Evolutionary conservation across 2,329 filamentous ascomycete species (phyloP).

Genomic region (Penicillium hordei): DNA sequence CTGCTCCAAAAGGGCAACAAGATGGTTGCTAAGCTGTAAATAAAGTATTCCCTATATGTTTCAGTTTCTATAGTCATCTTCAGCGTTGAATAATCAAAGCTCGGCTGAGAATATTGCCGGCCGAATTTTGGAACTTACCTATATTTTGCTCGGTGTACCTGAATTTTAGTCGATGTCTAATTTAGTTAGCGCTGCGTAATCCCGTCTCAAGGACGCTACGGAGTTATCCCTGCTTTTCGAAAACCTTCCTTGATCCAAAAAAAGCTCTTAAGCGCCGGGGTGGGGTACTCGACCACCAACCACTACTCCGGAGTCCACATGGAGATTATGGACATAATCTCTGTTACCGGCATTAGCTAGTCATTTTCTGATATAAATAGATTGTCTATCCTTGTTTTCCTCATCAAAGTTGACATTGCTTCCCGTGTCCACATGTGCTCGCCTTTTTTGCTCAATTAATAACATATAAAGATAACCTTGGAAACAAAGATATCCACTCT

Average conservation of each 20-base stretch:
- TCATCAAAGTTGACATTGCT: neutral
- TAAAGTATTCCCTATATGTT: constrained; percentile 6
- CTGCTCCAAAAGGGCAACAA: constrained; percentile 68
- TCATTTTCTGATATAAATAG: neutral
- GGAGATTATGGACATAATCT: neutral
- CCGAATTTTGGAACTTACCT: neutral
- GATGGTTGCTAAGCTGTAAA: constrained; percentile 68
- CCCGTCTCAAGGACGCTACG: neutral
- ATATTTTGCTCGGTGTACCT: neutral
- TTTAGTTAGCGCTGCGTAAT: neutral
- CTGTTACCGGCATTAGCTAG: neutral
- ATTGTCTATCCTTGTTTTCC: neutral
- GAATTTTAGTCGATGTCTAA: neutral
- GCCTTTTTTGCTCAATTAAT: neutral
- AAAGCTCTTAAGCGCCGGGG: constrained; percentile 1
- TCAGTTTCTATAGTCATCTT: constrained; percentile 6
- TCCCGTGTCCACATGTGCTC: neutral
- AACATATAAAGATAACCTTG: neutral
- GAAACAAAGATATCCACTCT: too few species aligned
- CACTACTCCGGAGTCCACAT: neutral
- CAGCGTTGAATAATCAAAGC: constrained; percentile 11
- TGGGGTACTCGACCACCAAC: neutral
- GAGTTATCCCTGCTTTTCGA: neutral
- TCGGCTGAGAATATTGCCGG: neutral
- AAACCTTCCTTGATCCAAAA: neutral